Conservation (phyloP, 331 rosid genomes). For the Dryas integrifolia region DNA sequence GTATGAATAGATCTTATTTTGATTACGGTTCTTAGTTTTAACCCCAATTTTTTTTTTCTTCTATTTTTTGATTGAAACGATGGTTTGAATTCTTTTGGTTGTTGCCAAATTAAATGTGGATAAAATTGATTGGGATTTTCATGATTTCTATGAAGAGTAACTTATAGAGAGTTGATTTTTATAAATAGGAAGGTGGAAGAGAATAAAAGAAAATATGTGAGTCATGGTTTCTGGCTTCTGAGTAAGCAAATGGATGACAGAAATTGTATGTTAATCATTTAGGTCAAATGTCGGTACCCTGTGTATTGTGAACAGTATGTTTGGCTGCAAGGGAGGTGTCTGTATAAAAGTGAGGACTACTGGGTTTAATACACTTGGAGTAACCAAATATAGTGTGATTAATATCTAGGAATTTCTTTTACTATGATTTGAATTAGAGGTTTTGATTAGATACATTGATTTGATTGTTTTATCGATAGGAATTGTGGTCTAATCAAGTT, state of each 20-base stretch:
- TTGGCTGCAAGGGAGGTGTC: not conserved
- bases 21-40: not conserved
- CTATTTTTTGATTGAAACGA: not conserved
- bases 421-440: not conserved
- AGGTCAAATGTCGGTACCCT: not conserved
- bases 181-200: not conserved
- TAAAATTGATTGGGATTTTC: not conserved
- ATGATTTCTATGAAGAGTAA: not conserved
- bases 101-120: not conserved
- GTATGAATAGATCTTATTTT: not conserved
- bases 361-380: not conserved
- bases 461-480: not conserved
- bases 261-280: not conserved
- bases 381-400: not conserved
- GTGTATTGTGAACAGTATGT: not conserved
- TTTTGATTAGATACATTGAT: not conserved
- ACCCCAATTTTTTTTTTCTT: not conserved
- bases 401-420: not conserved
- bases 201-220: not conserved
- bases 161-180: not conserved
- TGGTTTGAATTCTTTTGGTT: not conserved
- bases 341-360: not conserved
- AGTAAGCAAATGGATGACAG: not conserved
- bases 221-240: not conserved
- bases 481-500: not conserved